Percentiles rank a stretch among this genome's conserved stretches.
phyloP scores from a whole-genome alignment of 2,329 filamentous ascomycete genomes.

The Neonectria hederae region DNA sequence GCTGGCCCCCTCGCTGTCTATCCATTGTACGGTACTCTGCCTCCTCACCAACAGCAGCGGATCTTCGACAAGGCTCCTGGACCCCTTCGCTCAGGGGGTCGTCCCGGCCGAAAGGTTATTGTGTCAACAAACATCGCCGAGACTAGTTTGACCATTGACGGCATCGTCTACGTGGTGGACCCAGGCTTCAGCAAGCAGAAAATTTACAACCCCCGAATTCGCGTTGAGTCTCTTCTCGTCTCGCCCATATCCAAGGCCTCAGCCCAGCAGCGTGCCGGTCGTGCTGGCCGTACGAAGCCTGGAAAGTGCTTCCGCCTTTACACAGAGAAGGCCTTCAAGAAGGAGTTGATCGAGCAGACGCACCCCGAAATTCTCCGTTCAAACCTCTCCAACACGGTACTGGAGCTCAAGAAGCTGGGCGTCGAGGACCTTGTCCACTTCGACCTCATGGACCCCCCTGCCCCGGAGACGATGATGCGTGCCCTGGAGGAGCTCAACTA shows the following conservation, averaged over 20 bases:
- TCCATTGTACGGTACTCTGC: conserved; percentile 91
- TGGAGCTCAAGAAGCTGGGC: conserved; percentile 97
- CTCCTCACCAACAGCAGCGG: conserved; percentile 90
- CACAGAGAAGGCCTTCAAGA: conserved; percentile 95
- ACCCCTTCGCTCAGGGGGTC: conserved; percentile 76
- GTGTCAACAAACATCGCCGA: conserved; percentile 98
- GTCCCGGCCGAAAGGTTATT: conserved; percentile 92
- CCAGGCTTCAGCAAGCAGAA: conserved; percentile 99
- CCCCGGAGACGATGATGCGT: conserved; percentile 97
- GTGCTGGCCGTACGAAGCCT: conserved; percentile 97
- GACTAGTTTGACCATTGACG: conserved; percentile 96
- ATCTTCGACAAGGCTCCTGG: conserved; percentile 92
- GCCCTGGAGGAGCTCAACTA: conserved; percentile 98
- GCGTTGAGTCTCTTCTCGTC: conserved; percentile 96
- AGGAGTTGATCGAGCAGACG: conserved; percentile 96
- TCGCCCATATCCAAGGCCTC: conserved; percentile 98
- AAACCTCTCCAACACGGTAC: conserved; percentile 92
- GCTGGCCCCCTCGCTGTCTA: conserved; percentile 91
- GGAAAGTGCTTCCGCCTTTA: conserved; percentile 99
- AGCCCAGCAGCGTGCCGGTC: conserved; percentile 95
- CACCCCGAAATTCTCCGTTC: conserved; percentile 96
- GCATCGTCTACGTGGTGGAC: conserved; percentile 99
- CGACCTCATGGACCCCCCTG: conserved; percentile 97
- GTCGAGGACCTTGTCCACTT: conserved; percentile 97
- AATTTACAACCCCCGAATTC: conserved; percentile 96